Evolutionary conservation across 805 yeast species (phyloP).

Genomic region (Metschnikowia anglica): DNA sequence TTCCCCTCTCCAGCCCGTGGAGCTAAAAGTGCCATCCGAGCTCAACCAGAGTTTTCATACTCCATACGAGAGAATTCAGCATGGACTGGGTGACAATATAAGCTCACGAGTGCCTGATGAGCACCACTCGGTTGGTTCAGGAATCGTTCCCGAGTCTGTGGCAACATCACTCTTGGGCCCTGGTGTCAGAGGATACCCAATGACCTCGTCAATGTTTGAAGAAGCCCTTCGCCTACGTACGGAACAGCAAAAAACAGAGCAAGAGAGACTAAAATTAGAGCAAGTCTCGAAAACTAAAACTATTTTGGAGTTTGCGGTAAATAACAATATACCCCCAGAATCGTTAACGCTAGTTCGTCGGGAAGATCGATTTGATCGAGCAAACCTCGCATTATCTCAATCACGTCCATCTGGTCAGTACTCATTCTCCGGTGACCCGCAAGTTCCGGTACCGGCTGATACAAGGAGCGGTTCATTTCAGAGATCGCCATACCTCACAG

Average conservation of each 20-base stretch:
- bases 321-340: conserved; percentile 61
- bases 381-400: neutral
- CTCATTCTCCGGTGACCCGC: neutral
- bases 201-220: conserved; percentile 54
- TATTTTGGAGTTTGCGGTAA: conserved; percentile 58
- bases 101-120: neutral
- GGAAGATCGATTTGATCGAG: neutral
- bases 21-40: neutral
- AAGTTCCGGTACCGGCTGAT: neutral
- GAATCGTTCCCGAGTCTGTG: conserved; percentile 18
- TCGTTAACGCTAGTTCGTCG: conserved; percentile 1
- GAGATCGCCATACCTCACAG: conserved; percentile 11
- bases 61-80: neutral
- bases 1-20: neutral
- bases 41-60: neutral
- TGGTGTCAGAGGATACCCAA: conserved; percentile 51
- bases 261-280: conserved; percentile 71
- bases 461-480: conserved; percentile 3
- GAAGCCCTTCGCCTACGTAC: conserved; percentile 58
- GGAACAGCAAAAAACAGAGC: conserved; percentile 81
- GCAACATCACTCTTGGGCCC: conserved; percentile 50
- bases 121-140: neutral
- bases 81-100: neutral
- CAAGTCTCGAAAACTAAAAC: conserved; percentile 57
- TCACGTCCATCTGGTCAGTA: neutral